Evolutionary conservation across 192 early-diverging fungal species (phyloP), one percentile per base, ranked within the genome.

Genomic region (Cetraspora pellucida): DNA sequence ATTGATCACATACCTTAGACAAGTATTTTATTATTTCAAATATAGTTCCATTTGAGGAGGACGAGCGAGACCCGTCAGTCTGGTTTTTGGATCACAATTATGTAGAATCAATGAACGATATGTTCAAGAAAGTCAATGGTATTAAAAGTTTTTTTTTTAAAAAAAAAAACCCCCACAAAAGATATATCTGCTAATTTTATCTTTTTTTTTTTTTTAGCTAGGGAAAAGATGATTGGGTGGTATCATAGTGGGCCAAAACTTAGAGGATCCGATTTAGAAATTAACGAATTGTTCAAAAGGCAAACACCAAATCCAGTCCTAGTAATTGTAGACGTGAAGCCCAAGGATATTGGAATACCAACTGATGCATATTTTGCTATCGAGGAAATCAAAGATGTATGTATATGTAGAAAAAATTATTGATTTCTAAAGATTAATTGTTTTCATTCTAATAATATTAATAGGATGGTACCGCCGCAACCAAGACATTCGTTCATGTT

Each of bases 31-130:
- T 74, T n/a, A 55, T 23, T 11, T 43, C 72, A 14, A 67, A n/a
- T 71, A 13, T 80, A 99, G 97, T 98, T 13, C 97, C 98, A 21
- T 99, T 99, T 81, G 98, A 99, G 85, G 98, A 99, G 83, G 98
- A 99, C 77, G 97, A 98, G 77, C 98, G 96, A 84, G 96, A 97
- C 85, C 95, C 95, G 14, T 90, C 90, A 6, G 95, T 98, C 7
- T 99, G 98, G 98, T 99, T 96, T 85, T 87, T 99, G 73, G 98
- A 99, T 85, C 97, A 99, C 88, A 96, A 98, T 85, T 99, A 98
- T 82, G 94, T 96, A 44, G 98, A 99, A 79, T 94, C 95, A 6
- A 99, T 99, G 98, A 96, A 96, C 74, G 97, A 98, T 72, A 99
- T 99, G 98, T 99, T 98, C 84, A 97, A 96, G 83, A 99, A 99